Evolutionary conservation across 306 rosid species (phyloP), one percentile per base, ranked within the genome.

Genomic region (Citrullus colocynthis): DNA sequence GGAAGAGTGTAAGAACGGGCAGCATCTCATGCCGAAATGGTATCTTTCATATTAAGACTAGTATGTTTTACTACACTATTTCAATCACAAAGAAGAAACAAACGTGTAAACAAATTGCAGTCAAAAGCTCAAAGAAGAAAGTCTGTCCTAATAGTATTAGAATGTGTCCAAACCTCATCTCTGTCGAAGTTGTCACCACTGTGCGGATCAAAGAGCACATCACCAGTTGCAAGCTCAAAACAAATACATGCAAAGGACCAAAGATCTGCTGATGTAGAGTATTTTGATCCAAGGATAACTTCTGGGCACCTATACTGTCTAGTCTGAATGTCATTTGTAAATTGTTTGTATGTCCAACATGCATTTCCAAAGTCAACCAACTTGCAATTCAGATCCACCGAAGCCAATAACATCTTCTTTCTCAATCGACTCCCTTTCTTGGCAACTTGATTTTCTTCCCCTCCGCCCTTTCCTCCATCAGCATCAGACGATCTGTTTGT

Each of bases 161-260:
- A 67, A 64, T 51, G 49, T 44, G 49, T 90, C 96, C 15, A 24
- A 70, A 90, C 97, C 96, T 93, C 97, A 77, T 93, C 96, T 83
- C 91, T 88, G 44, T 90, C 97, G 78, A 88, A 93, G 87, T 90
- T 90, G 69, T 93, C 97, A 51, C 94, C 93, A 32, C 93, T 90
- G 63, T 90, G 97, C 59, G 97, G 97, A 85, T 93, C 96, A 84
- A 93, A 93, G 74, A 93, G 88, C 41, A 93, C 93, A 78, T 93
- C 97, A 42, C 97, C 96, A 62, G 97, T 85, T 49, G 89, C 96
- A 79, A 93, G 89, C 87, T 93, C 97, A 42, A 93, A 93, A 79
- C 91, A 90, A 83, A 90, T 86, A 84, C 97, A 93, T 80, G 94
- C 96, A 81, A 93, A 88, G 42, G 97, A 93, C 97, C 97, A 93